Conservation (phyloP, 1,284 basidiomycete species). For the Calocybe gambosa region DNA sequence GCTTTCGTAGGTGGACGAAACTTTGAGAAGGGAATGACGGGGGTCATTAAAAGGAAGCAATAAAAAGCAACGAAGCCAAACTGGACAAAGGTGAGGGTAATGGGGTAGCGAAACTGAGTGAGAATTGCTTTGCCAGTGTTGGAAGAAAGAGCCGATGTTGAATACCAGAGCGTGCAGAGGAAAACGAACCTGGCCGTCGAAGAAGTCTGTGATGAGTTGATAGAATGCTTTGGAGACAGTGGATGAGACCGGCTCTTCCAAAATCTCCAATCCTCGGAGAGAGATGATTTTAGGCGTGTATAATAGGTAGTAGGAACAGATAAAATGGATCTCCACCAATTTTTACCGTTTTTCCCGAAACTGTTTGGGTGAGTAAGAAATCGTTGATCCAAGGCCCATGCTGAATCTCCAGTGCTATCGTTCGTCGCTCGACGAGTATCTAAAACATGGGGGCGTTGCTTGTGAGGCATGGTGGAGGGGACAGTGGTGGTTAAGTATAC, state of each 20-base stretch:
- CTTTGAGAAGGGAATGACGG: slow-evolving; percentile 58
- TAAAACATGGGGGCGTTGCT: slow-evolving; percentile 8
- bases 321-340: slow-evolving; percentile 11
- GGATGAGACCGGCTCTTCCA: slow-evolving; percentile 23
- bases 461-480: slow-evolving; percentile 10
- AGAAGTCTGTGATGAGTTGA: slow-evolving; percentile 20
- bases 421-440: slow-evolving; percentile 5
- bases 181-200: slow-evolving; percentile 49
- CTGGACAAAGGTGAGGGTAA: slow-evolving; percentile 95
- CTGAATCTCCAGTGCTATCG: slow-evolving; percentile 3
- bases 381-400: slow-evolving; percentile 15
- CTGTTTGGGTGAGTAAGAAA: slow-evolving; percentile 8
- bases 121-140: slow-evolving; percentile 90
- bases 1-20: slow-evolving; percentile 65
- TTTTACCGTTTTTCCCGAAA: slow-evolving; percentile 13
- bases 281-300: slow-evolving; percentile 21
- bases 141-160: slow-evolving; percentile 79
- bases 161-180: slow-evolving; percentile 78
- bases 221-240: slow-evolving; percentile 20
- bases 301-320: slow-evolving; percentile 20
- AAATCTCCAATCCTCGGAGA: slow-evolving; percentile 20
- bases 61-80: slow-evolving; percentile 91
- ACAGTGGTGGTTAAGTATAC: neutral
- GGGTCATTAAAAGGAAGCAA: slow-evolving; percentile 78
- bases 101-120: slow-evolving; percentile 79